Evolutionary conservation across 768 basidiomycete genomes (phyloP).

Genomic region (Xerocomellus dryophilus): DNA sequence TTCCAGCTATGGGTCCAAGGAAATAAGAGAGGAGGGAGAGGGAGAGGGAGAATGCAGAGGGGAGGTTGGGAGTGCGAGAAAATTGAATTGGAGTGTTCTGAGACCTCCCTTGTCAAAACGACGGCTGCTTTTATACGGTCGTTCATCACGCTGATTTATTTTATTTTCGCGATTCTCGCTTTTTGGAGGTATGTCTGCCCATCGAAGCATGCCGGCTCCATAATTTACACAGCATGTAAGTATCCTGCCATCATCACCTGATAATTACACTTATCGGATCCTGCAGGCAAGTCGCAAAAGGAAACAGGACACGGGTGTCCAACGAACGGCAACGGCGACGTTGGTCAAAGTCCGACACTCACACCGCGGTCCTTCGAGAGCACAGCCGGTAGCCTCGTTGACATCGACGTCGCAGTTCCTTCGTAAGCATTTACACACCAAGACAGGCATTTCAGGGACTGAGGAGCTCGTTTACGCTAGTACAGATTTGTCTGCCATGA

Average conservation of each 20-base stretch:
- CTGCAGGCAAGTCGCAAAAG: conserved; percentile 26
- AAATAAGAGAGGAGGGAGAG: neutral
- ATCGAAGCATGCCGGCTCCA: conserved; percentile 8
- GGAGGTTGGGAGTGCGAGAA: conserved; percentile 22
- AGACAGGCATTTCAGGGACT: conserved; percentile 25
- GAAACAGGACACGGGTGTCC: conserved; percentile 12
- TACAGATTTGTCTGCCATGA: conserved; percentile 19
- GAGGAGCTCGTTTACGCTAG: conserved; percentile 13
- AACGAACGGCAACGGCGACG: conserved; percentile 19
- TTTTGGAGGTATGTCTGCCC: conserved; percentile 11
- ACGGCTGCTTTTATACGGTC: conserved; percentile 21
- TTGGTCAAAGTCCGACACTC: conserved; percentile 23
- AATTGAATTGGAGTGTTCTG: conserved; percentile 7
- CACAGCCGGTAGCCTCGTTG: conserved; percentile 30
- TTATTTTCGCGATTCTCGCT: conserved; percentile 1
- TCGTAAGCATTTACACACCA: conserved; percentile 16
- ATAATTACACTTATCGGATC: conserved; percentile 23
- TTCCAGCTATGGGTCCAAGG: conserved; percentile 11
- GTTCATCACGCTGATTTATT: conserved; percentile 1
- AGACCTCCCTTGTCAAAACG: neutral
- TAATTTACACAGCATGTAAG: conserved; percentile 14
- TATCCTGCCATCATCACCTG: conserved; percentile 16
- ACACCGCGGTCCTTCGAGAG: conserved; percentile 7
- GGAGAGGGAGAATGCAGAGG: too few relatives aligned
- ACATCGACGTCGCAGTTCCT: conserved; percentile 3